Percentiles rank a stretch among this genome's conserved stretches.
Evolutionary conservation across 2,329 filamentous ascomycete genomes (phyloP).

Genomic region (Dryadomyces sulphureus): DNA sequence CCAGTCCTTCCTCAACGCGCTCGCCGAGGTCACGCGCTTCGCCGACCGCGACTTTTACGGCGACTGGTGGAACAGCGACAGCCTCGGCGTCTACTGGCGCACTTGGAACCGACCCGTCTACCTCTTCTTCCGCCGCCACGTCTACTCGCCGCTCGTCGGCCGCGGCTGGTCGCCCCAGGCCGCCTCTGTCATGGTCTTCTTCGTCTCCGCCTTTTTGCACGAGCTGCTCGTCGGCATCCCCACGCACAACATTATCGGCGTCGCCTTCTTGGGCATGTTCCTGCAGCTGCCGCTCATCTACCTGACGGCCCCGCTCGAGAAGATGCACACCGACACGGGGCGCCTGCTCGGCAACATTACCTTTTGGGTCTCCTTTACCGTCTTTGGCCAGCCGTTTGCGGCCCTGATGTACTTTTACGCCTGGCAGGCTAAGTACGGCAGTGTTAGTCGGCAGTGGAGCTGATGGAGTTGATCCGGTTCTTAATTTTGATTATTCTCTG

Average conservation of each 20-base stretch:
- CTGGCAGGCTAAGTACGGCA: constrained; percentile 96
- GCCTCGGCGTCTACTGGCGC: constrained; percentile 79
- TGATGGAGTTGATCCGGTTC: too few species aligned
- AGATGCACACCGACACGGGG: constrained; percentile 59
- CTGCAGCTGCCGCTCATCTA: constrained; percentile 79
- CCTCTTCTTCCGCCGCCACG: constrained; percentile 87
- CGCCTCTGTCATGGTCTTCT: constrained; percentile 72
- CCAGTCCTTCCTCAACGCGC: constrained; percentile 78
- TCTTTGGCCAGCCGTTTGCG: constrained; percentile 87
- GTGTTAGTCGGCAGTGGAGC: constrained; percentile 38
- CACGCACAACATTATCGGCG: constrained; percentile 84
- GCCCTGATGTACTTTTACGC: constrained; percentile 93
- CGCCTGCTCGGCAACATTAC: constrained; percentile 80
- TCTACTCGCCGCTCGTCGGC: constrained; percentile 77
- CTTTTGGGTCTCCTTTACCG: constrained; percentile 93
- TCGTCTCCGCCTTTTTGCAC: constrained; percentile 77
- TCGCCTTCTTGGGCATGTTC: constrained; percentile 90
- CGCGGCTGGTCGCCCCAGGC: constrained; percentile 59
- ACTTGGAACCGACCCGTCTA: constrained; percentile 98
- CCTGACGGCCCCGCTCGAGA: constrained; percentile 65
- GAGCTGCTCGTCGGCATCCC: constrained; percentile 88
- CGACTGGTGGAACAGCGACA: constrained; percentile 94
- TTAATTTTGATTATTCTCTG: neutral
- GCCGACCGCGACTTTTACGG: constrained; percentile 91
- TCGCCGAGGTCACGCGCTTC: constrained; percentile 81